Conservation (phyloP, 208 protist genomes). For the Trypanosoma boissoni region DNA sequence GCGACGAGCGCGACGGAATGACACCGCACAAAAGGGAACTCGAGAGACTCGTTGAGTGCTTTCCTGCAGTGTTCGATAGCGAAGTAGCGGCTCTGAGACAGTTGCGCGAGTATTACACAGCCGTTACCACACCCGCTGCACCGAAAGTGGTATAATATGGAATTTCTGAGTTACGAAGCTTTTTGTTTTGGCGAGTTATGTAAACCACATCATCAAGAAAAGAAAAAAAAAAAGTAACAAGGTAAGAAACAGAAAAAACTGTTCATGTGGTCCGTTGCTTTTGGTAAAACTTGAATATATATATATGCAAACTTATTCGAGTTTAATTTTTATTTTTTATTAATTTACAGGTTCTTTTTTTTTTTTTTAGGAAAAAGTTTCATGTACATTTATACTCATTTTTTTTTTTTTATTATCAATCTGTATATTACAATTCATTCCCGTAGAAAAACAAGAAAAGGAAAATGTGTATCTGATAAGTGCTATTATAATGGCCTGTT, state of each 20-base stretch:
- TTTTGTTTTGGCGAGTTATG: slow-evolving; percentile 6
- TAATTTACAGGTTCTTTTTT: too few species aligned
- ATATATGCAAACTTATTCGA: too few species aligned
- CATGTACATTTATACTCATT: too few species aligned
- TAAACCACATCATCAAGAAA: background rate
- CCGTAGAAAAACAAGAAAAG: too few species aligned
- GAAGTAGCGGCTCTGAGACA: slow-evolving; percentile 14
- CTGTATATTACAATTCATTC: too few species aligned
- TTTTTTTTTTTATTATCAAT: too few species aligned
- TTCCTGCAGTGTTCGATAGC: slow-evolving; percentile 12
- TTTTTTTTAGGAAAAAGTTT: too few species aligned
- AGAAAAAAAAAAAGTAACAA: background rate
- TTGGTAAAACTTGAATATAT: too few species aligned
- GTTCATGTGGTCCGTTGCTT: background rate
- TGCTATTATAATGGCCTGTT: background rate
- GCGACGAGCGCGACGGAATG: background rate
- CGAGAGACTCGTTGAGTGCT: slow-evolving; percentile 13
- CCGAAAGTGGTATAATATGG: background rate
- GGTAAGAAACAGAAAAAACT: background rate
- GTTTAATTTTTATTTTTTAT: too few species aligned
- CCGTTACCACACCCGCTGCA: background rate
- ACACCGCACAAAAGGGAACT: slow-evolving; percentile 5
- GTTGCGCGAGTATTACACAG: slow-evolving; percentile 8
- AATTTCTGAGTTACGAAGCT: background rate
- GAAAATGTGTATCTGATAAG: too few species aligned